Evolutionary conservation across 2,329 filamentous ascomycete species (phyloP).

Genomic region (Myotisia sp.): DNA sequence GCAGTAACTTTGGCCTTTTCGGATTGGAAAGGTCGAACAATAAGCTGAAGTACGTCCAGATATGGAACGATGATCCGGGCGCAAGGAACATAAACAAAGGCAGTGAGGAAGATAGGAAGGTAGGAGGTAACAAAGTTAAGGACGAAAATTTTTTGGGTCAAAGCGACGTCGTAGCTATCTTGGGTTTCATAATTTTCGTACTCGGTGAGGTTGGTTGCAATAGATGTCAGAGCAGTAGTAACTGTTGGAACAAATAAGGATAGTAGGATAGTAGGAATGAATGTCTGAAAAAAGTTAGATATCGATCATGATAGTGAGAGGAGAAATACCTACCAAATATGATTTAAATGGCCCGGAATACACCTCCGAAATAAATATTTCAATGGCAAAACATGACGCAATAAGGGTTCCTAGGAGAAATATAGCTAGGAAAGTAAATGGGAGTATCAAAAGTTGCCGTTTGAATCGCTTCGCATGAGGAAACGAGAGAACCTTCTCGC

Average conservation of each 20-base stretch:
- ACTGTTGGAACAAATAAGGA: slow-evolving; percentile 67
- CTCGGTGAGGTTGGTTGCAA: slow-evolving; percentile 64
- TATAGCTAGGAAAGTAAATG: slow-evolving; percentile 65
- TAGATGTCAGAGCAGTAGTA: slow-evolving; percentile 56
- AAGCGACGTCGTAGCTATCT: slow-evolving; percentile 65
- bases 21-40: slow-evolving; percentile 60
- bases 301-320: slow-evolving; percentile 4
- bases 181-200: slow-evolving; percentile 87
- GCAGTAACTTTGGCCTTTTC: slow-evolving; percentile 50
- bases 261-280: slow-evolving; percentile 78
- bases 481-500: slow-evolving; percentile 63
- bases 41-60: slow-evolving; percentile 64
- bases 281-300: slow-evolving; percentile 43
- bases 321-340: slow-evolving; percentile 49
- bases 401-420: slow-evolving; percentile 67
- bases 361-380: slow-evolving; percentile 90
- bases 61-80: slow-evolving; percentile 71
- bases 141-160: slow-evolving; percentile 87
- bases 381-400: slow-evolving; percentile 73
- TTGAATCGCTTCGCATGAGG: slow-evolving; percentile 59
- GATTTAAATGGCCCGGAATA: slow-evolving; percentile 80
- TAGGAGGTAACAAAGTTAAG: slow-evolving; percentile 96
- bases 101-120: slow-evolving; percentile 77
- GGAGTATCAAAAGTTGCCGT: slow-evolving; percentile 66
- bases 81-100: slow-evolving; percentile 90